Base-by-base conservation (phyloP, 108 stramenopile species). In the Cyclotella cryptica region DNA sequence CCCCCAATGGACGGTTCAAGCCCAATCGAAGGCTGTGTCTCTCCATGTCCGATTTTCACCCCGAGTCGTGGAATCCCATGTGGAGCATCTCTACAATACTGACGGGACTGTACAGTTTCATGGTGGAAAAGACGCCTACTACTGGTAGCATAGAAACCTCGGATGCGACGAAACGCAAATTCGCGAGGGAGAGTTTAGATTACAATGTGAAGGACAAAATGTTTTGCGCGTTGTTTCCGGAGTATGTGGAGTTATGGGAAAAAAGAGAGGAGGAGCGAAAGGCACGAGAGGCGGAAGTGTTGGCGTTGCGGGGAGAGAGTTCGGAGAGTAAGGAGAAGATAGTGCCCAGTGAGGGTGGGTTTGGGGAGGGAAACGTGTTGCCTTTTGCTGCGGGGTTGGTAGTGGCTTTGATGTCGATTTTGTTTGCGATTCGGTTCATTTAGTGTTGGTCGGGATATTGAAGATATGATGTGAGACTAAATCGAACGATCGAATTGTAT, bases 71-170 rank as follows among this genome's bases (percentile, higher is more conserved):
- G 94, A 93, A 93, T 80, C 97, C 98, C 22, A 91, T 98, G 95
- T 99, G 98, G 98, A 87, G 87, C 42, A 96, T 98, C 28, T 85
- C 87, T 57, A 98, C 98, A 7, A 97, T 99, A 62, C 76, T 99
- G 52, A 96, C 93, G 67, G 98, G 98, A 17, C 86, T 99, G 19
- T 92, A 96, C 74, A 94, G 94, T 17, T 99, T 99, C 86, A 99
- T 99, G 98, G 63, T 97, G 41, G 97, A 97, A 41, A 88, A 81
- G 9, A 85, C 79, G 18, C 93, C 96, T 8, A 99, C 98, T 0
- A 67, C 93, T 46, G 98, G 98, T 3, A 84, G 86, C 66, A 88
- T 98, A 39, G 95, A 96, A 65, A 93, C 93, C 15, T 84, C 87
- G 18, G 71, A 60, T 10, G 83, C 78, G 11, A 77, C 92, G 76